Evolutionary conservation across 2,329 filamentous ascomycete species (phyloP), one percentile per base, ranked within the genome.

Genomic region (Nothophaeocryptopus gaeumannii): DNA sequence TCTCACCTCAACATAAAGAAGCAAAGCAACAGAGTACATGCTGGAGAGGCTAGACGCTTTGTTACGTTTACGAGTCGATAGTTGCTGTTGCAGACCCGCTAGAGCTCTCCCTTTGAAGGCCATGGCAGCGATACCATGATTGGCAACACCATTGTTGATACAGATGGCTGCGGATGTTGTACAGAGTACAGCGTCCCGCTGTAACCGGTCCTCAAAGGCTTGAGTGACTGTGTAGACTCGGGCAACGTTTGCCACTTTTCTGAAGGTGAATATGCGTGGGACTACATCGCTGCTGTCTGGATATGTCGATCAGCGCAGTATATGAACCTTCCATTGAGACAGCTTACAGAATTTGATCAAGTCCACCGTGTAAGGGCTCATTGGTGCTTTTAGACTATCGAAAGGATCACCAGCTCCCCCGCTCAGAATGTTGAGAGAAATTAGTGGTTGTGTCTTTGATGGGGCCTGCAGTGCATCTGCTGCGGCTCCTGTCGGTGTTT

Each of bases 101-200:
- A 45, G 31, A 11, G 32, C 42, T 9, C 11, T 45, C 3, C 31
- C 33, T 29, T 45, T 45, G 16, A 36, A 45, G 3, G 42, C n/a
- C 42, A 45, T 45, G 11, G 42, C 42, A 12, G 42, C 42, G 8
- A 45, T 26, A 11, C 30, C 42, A 45, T 45, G 20, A 12, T 16
- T 15, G 15, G 9, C 12, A 34, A 11, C 16, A 13, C 33, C 16
- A 37, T 34, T 45, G 10, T 33, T 34, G 10, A 15, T 20, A 35
- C 26, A 37, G 9, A 45, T 45, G n/a, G 14, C 15, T 7, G 42
- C 42, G n/a, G 42, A 33, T 2, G 42, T 37, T 8, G 42, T 36
- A 20, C 32, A 20, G 5, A 45, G n/a, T 7, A 45, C n/a, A 26
- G 42, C 13, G 20, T 37, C 16, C 15, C 31, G 13, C 15, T 16